Evolutionary conservation across 2,329 filamentous ascomycete genomes (phyloP).

Genomic region (Penicillium brasilianum): DNA sequence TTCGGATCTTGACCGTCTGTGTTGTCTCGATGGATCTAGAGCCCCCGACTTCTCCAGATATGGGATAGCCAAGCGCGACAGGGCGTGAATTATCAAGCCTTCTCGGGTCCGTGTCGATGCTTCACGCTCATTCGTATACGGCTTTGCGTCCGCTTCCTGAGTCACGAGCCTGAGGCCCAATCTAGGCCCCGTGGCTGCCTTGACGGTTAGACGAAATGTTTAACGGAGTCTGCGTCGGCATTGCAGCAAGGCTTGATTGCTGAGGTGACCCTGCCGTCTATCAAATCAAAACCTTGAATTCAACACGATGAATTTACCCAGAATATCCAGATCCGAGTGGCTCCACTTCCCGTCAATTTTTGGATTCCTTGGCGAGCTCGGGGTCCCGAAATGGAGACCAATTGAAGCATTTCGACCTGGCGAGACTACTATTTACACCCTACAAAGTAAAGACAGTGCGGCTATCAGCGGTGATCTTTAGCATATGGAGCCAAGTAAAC

Average conservation of each 20-base stretch:
- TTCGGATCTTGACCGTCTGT: conserved; percentile 2
- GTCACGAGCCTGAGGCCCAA: conserved; percentile 4
- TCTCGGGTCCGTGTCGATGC: background rate
- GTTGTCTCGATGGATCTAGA: background rate
- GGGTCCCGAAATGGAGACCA: conserved; percentile 1
- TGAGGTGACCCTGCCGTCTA: background rate
- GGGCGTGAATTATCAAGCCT: conserved; percentile 1
- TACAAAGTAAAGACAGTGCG: background rate
- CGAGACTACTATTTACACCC: background rate
- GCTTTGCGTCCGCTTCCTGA: background rate
- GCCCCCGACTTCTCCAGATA: background rate
- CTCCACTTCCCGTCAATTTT: conserved; percentile 8
- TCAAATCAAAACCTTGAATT: background rate
- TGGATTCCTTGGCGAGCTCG: background rate
- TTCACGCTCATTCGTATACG: background rate
- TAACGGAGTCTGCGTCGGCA: background rate
- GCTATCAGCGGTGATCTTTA: background rate
- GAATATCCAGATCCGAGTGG: background rate
- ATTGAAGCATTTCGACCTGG: conserved; percentile 4
- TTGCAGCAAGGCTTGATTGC: background rate
- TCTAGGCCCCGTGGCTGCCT: background rate
- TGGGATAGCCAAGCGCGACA: background rate
- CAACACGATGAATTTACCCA: background rate
- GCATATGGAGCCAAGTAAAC: background rate
- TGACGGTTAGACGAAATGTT: background rate